Base-by-base conservation (phyloP, 441 rosid genomes). In the Viola pubescens region DNA sequence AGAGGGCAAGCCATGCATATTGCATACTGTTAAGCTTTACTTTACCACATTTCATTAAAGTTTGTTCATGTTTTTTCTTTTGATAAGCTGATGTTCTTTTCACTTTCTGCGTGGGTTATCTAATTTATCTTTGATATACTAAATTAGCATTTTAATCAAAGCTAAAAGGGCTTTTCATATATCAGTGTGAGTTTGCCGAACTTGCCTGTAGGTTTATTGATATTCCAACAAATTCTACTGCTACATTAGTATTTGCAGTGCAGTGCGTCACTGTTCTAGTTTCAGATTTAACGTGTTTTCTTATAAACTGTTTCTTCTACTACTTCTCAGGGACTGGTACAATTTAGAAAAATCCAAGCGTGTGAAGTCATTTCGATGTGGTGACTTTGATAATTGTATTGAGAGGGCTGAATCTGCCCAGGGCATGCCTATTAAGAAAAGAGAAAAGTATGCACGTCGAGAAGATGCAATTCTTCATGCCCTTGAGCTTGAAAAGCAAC, bases 391-490 rank as follows among this genome's bases (percentile, higher is more conserved):
- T 85, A 98, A 87, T 50, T 90, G 95, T 68, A 91, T 94, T 60
- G 90, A 80, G 66, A 87, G 86, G 77, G 98, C 89, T 38, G 99
- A 88, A 74, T 76, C 92, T 48, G 64, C 94, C 5, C 86, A 74
- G 66, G 84, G 90, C 44, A 72, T 84, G 79, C 95, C 94, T n/a
- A 73, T 85, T 60, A 84, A 86, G 68, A 94, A 91, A 77, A 82
- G 98, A 69, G 99, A 94, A 80, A 94, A 94, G 74, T 94, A 94
- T 81, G 97, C 99, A 59, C 94, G 99, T 52, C 79, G 99, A 64
- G 99, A 94, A 79, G 99, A 94, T 75, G 99, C 99, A 19, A 91
- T 94, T 73, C 94, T 91, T 52, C 99, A 94, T 70, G 97, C 98
- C 4, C 97, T 94, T 69, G 99, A 94, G 69, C 95, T 94, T 52